Evolutionary conservation across 768 basidiomycete genomes (phyloP), one percentile per base, ranked within the genome.

Genomic region (Saitozyma podzolica): DNA sequence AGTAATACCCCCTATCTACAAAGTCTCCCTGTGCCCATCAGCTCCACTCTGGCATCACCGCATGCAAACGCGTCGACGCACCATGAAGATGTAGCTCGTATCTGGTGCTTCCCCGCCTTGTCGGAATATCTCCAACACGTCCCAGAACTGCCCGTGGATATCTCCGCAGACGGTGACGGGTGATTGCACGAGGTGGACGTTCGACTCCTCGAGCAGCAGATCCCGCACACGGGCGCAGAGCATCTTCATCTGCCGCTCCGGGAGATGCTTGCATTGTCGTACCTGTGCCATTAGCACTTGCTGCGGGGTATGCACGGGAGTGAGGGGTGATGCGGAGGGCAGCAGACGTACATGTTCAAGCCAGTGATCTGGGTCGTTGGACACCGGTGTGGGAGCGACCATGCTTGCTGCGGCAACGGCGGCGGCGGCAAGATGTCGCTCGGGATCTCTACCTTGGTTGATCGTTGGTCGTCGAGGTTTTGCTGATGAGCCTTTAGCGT

Each of bases 61-160:
- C 29, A 29, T 29, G 29, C 2, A 5, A 29, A 2, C 39, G 39
- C 8, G 9, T 20, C n/a, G 6, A 74, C 73, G 58, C 56, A 78
- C 95, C 96, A 99, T 99, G 84, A 98, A 99, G 74, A 99, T 89
- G 81, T 99, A 99, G 82, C 97, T 99, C 68, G 96, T 99, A 81
- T 96, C 93, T 50, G 96, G 96, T 13, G 92, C 95, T 82, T 96
- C 95, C 54, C 96, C 96, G 57, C 96, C 96, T 78, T 98, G 97
- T 59, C 94, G 88, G 82, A 99, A 97, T 48, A 98, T 88, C 87
- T 81, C 81, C 87, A 93, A 67, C 39, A 98, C 83, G 75, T 98
- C 95, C 92, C 92, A 98, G 82, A 99, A 99, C 86, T 99, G 96
- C 50, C 96, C 96, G 79, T 99, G 96, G 66, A 99, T 98, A 83